Evolutionary conservation across 2,329 filamentous ascomycete genomes (phyloP).

Genomic region (Diaporthe helianthi): DNA sequence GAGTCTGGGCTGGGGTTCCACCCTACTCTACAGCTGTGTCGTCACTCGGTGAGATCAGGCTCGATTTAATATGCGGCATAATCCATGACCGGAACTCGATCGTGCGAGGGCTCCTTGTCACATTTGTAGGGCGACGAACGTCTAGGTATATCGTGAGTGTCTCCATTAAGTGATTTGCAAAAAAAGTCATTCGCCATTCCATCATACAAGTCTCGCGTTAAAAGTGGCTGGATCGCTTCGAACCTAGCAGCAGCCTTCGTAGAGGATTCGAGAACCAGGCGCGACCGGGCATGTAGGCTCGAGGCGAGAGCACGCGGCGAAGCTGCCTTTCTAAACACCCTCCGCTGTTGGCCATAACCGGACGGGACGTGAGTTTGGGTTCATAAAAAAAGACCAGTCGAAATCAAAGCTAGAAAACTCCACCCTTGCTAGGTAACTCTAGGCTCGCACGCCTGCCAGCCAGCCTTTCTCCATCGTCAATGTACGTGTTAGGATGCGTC

Average conservation of each 20-base stretch:
- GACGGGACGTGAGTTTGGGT: conserved; percentile 24
- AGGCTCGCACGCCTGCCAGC: conserved; percentile 22
- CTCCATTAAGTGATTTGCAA: conserved; percentile 52
- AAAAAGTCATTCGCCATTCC: conserved; percentile 53
- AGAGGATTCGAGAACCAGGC: conserved; percentile 38
- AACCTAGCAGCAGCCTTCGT: conserved; percentile 35
- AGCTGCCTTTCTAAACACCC: conserved; percentile 32
- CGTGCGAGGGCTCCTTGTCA: neutral
- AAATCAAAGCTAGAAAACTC: conserved; percentile 30
- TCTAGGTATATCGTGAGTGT: conserved; percentile 35
- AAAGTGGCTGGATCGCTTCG: conserved; percentile 37
- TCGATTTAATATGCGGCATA: conserved; percentile 5
- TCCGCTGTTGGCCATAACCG: conserved; percentile 40
- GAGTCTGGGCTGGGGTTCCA: conserved; percentile 16
- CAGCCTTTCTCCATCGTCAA: conserved; percentile 8
- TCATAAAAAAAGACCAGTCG: conserved; percentile 31
- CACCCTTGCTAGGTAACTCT: conserved; percentile 24
- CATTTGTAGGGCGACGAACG: neutral
- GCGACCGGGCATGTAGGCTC: conserved; percentile 40
- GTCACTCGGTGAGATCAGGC: conserved; percentile 10
- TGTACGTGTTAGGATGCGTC: conserved; percentile 5
- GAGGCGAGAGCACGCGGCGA: conserved; percentile 46
- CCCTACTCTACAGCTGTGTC: conserved; percentile 1
- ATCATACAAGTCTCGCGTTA: conserved; percentile 49
- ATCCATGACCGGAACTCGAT: too few species aligned